Base-by-base conservation (phyloP, 164 flowering plant species). In the Aristolochia californica region DNA sequence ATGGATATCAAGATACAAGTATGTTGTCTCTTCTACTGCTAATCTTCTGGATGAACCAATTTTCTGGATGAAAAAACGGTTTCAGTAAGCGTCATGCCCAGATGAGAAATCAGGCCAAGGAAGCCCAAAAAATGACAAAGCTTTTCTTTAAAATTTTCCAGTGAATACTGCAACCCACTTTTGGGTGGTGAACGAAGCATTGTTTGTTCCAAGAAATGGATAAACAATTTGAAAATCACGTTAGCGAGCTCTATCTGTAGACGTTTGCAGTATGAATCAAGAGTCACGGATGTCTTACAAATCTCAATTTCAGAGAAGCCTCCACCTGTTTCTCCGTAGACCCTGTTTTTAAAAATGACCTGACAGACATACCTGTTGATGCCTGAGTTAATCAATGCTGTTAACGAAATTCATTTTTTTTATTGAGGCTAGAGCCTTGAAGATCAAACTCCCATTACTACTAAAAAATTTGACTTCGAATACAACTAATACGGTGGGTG, bases 311-410 rank as follows among this genome's bases (percentile, higher is more conserved):
- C n/a, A n/a, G n/a, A n/a, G n/a, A n/a, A n/a, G n/a, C n/a, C n/a
- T n/a, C n/a, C n/a, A n/a, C n/a, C n/a, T n/a, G n/a, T n/a, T n/a
- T n/a, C n/a, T n/a, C n/a, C n/a, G n/a, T n/a, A n/a, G n/a, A n/a
- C n/a, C n/a, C n/a, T n/a, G n/a, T n/a, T n/a, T n/a, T n/a, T n/a
- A 49, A 69, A 72, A 58, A 47, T 30, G 57, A 34, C 62, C 17
- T 77, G 78, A 80, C 81, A 83, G 76, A 78, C 80, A 80, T 83
- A 54, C 78, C 74, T 72, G 71, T 68, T 38, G 66, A 62, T 54
- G 54, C 62, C 50, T 63, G 70, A 71, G 59, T 43, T 22, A 62
- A 28, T 45, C 71, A 69, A 71, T 18, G 62, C 69, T 53, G 50
- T 58, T 70, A 43, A 70, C 58, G 12, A 68, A 34, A 67, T n/a